Evolutionary conservation across 306 rosid species (phyloP).

Genomic region (Potentilla sterilis): DNA sequence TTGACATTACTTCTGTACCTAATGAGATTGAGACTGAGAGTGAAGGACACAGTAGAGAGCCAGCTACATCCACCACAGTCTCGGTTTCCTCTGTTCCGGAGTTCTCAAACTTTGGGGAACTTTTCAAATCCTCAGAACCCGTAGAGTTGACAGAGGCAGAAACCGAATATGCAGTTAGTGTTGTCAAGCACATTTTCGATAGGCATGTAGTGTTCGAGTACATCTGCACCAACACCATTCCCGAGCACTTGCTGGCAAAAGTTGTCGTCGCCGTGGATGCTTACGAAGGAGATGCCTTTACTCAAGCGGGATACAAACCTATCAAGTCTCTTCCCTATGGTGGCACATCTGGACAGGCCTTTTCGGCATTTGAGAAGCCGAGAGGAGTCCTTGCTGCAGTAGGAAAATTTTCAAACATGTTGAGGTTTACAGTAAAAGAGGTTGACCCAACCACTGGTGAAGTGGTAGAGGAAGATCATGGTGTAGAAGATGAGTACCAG

Average conservation of each 20-base stretch:
- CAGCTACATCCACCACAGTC: slow-evolving; percentile 38
- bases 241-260: slow-evolving; percentile 91
- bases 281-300: slow-evolving; percentile 85
- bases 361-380: slow-evolving; percentile 87
- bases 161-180: slow-evolving; percentile 95
- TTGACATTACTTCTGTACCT: slow-evolving; percentile 77
- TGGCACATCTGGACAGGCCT: slow-evolving; percentile 76
- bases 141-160: slow-evolving; percentile 98
- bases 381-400: slow-evolving; percentile 57
- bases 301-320: slow-evolving; percentile 69
- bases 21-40: slow-evolving; percentile 90
- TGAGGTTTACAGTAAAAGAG: slow-evolving; percentile 91
- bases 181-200: slow-evolving; percentile 89
- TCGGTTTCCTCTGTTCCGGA: slow-evolving; percentile 77
- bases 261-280: slow-evolving; percentile 80
- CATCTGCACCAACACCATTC: slow-evolving; percentile 97
- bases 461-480: slow-evolving; percentile 70
- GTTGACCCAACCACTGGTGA: slow-evolving; percentile 89
- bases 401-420: slow-evolving; percentile 77
- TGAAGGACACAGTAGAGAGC: slow-evolving; percentile 87
- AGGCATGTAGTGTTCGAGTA: slow-evolving; percentile 87
- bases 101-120: slow-evolving; percentile 74
- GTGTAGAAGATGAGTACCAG: slow-evolving; percentile 97
- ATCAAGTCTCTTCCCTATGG: slow-evolving; percentile 91
- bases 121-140: slow-evolving; percentile 92